These are phyloP conservation scores for Trametes polyzona DNA, from an alignment of 1,284 basidiomycete genomes.

Conservation along the genomic window DNA sequence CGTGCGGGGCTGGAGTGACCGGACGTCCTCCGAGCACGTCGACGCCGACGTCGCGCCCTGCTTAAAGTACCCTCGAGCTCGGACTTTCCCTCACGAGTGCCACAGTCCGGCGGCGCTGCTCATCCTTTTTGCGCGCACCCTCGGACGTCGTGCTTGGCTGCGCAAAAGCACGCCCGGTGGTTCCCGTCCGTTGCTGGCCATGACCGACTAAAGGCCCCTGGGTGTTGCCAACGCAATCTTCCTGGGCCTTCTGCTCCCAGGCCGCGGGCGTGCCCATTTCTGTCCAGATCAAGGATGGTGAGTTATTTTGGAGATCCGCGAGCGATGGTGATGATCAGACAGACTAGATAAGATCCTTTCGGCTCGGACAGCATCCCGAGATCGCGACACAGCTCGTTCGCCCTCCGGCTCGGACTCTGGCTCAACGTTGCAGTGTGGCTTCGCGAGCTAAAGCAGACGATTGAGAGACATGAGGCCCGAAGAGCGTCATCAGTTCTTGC, in stretches of 20 bases:
- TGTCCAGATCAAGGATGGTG: background rate
- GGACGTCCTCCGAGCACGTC: background rate
- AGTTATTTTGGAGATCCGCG: background rate
- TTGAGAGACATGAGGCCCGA: no score
- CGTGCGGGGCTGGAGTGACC: background rate
- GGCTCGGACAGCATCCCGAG: background rate
- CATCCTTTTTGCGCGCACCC: background rate
- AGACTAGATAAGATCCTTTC: background rate
- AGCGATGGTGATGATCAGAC: background rate
- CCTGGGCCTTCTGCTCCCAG: background rate
- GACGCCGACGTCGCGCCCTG: background rate
- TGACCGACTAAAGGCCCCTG: background rate
- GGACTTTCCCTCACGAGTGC: background rate
- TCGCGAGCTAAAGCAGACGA: no score
- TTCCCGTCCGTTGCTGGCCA: background rate
- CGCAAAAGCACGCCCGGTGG: no score
- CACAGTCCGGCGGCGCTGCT: background rate
- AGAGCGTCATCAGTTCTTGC: no score
- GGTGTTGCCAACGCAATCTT: constrained; percentile 3
- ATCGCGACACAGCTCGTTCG: background rate
- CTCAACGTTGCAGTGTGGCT: no score
- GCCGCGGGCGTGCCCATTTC: background rate
- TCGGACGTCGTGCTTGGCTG: background rate
- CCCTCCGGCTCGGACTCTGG: no score
- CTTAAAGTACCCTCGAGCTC: no score